A percentile compares a stretch with the other conserved stretches of the same genome.
Conservation (phyloP, 2,329 filamentous ascomycete genomes). For the Pestalotiopsis sp. region DNA sequence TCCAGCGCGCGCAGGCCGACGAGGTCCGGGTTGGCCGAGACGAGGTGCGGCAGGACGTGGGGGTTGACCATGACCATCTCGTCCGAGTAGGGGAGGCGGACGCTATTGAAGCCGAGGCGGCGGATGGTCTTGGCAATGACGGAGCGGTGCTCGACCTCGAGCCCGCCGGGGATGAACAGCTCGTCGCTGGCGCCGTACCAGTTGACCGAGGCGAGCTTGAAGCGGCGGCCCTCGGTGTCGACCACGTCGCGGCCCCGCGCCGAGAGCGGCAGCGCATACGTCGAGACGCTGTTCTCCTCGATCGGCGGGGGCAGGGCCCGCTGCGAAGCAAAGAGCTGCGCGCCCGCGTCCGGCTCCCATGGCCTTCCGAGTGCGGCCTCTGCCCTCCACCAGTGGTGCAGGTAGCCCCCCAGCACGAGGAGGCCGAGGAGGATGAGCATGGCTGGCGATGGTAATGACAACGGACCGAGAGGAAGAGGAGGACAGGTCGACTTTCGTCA, state of each 20-base stretch:
- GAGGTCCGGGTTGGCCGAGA: conserved; percentile 64
- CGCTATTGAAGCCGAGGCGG: conserved; percentile 69
- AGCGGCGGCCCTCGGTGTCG: conserved; percentile 57
- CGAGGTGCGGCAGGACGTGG: conserved; percentile 48
- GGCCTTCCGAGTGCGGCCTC: conserved; percentile 46
- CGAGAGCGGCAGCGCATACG: conserved; percentile 59
- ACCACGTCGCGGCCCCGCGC: conserved; percentile 64
- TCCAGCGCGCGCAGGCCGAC: conserved; percentile 60
- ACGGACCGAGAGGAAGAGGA: not conserved
- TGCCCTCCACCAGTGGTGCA: conserved; percentile 46
- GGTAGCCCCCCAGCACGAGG: conserved; percentile 37
- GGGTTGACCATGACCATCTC: conserved; percentile 68
- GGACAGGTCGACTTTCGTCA: no score
- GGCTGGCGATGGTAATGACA: not conserved
- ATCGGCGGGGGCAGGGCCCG: conserved; percentile 49
- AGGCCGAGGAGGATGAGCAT: conserved; percentile 40
- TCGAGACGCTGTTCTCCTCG: conserved; percentile 43
- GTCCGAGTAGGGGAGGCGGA: conserved; percentile 69
- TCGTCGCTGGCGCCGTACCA: conserved; percentile 75
- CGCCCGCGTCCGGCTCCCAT: conserved; percentile 53
- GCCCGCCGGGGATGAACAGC: conserved; percentile 64
- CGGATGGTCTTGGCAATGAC: conserved; percentile 64
- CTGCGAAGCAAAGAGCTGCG: conserved; percentile 47
- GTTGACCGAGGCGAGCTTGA: conserved; percentile 68
- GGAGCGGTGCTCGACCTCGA: conserved; percentile 64